Conservation (phyloP, 805 yeast species). For the Cephaloascus fragrans region DNA sequence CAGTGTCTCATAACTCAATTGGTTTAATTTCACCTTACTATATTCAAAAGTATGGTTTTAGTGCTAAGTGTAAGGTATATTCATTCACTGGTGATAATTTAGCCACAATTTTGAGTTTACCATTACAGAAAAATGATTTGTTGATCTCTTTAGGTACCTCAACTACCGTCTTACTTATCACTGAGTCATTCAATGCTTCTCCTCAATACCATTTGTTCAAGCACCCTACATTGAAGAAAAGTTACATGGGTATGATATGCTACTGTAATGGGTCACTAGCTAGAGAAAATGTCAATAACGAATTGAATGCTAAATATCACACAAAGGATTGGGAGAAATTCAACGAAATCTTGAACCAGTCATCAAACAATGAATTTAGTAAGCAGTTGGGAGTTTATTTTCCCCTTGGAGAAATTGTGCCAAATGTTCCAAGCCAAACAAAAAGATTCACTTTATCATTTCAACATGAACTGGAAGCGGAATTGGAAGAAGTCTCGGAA, state of each 20-base stretch:
- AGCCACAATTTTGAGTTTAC: constrained; percentile 79
- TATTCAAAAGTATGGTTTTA: constrained; percentile 54
- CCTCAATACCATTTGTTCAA: constrained; percentile 77
- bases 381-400: constrained; percentile 67
- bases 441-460: constrained; percentile 39
- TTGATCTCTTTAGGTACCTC: constrained; percentile 82
- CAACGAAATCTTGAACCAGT: constrained; percentile 38
- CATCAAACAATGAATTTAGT: constrained; percentile 19
- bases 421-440: constrained; percentile 61
- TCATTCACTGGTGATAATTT: constrained; percentile 89
- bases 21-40: constrained; percentile 55
- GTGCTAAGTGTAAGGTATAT: constrained; percentile 44
- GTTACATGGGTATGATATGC: constrained; percentile 93
- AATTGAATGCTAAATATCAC: constrained; percentile 37
- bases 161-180: constrained; percentile 79
- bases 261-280: constrained; percentile 89
- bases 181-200: constrained; percentile 69
- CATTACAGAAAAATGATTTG: constrained; percentile 66
- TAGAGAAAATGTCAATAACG: constrained; percentile 65
- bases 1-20: constrained; percentile 35
- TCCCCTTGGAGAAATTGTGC: constrained; percentile 87
- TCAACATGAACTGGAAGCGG: too few relatives aligned
- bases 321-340: constrained; percentile 50
- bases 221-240: constrained; percentile 70
- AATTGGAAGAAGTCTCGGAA: constrained; percentile 15